phyloP scores from a whole-genome alignment of 2,329 filamentous ascomycete species.

The Paraphaeosphaeria sporulosa region DNA sequence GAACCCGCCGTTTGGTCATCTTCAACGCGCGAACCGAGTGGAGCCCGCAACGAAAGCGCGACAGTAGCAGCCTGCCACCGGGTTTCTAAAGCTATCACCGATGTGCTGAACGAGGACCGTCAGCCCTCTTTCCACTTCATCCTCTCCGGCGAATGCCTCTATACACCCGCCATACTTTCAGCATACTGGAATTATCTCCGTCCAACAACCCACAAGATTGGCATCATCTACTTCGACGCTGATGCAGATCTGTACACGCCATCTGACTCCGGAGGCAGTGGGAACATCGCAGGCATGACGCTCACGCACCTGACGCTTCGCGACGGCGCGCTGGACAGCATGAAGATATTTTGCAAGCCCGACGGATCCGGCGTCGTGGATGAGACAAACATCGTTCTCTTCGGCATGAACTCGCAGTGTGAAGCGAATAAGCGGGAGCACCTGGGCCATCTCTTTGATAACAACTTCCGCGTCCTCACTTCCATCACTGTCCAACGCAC shows the following conservation, averaged over 20 bases:
- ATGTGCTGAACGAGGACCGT: neutral
- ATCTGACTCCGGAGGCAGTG: slow-evolving; percentile 13
- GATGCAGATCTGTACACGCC: slow-evolving; percentile 28
- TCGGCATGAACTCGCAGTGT: slow-evolving; percentile 21
- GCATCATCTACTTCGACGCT: slow-evolving; percentile 29
- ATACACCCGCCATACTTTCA: slow-evolving; percentile 24
- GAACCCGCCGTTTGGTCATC: slow-evolving; percentile 8
- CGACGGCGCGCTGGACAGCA: slow-evolving; percentile 17
- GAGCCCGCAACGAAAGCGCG: slow-evolving; percentile 25
- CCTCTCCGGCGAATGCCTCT: slow-evolving; percentile 28
- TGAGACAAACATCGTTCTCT: slow-evolving; percentile 26
- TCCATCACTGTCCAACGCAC: slow-evolving; percentile 21
- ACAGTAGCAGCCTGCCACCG: slow-evolving; percentile 18
- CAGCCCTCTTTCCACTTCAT: slow-evolving; percentile 19
- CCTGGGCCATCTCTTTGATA: slow-evolving; percentile 33
- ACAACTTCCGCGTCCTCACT: slow-evolving; percentile 30
- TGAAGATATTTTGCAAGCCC: slow-evolving; percentile 18
- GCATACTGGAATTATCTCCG: slow-evolving; percentile 16
- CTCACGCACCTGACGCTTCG: slow-evolving; percentile 30
- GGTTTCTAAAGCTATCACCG: slow-evolving; percentile 7
- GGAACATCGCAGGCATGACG: slow-evolving; percentile 31
- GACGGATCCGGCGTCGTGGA: slow-evolving; percentile 22
- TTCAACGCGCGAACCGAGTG: slow-evolving; percentile 16
- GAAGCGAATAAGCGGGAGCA: slow-evolving; percentile 22
- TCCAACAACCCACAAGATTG: slow-evolving; percentile 15